Evolutionary conservation across 2,329 filamentous ascomycete genomes (phyloP), one percentile per base, ranked within the genome.

Genomic region (Conoideocrella luteorostrata): DNA sequence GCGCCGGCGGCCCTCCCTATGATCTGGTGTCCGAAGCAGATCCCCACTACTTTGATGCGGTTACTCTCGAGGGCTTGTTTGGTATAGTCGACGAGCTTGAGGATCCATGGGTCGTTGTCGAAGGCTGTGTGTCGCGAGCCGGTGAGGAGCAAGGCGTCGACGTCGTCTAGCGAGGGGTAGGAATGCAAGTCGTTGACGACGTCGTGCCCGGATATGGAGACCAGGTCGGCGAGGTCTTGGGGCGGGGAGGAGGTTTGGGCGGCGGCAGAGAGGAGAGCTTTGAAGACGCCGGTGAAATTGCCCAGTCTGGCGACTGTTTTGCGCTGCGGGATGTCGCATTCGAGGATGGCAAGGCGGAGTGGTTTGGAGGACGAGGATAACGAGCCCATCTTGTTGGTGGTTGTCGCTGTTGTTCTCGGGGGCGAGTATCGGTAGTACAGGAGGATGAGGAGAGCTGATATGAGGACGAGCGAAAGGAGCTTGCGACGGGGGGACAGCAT

Each of bases 141-240:
- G 0, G 85, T 87, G 48, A 96, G 76, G 32, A 96, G 71, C 24
- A 97, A 69, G 44, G 85, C 90, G 70, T 97, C 91, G 47, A 96
- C 67, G 33, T 82, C 70, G 26, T 84, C 78, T 29, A 93, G 69
- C 3, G 76, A 64, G 0, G 91, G 90, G 64, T 95, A 95, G 17
- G 71, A 61, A 50, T 79, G 64, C 24, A 75, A 68, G 50, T 79
- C 70, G 48, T 73, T 68, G 39, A 94, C 84, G 10, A 95, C 74
- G 60, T 95, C 78, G 70, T 80, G 88, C 26, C 70, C 74, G 5
- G 77, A 75, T 44, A 94, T 70, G 37, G 78, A 63, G 13, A 88
- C 64, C 11, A 69, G 63, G 0, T 67, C 59, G 23, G 65, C 50
- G 2, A 78, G 61, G 67, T 59, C 39, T 4, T 55, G 58, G 12